Evolutionary conservation across 2,329 filamentous ascomycete species (phyloP), one percentile per base, ranked within the genome.

Genomic region (Balansia obtecta): DNA sequence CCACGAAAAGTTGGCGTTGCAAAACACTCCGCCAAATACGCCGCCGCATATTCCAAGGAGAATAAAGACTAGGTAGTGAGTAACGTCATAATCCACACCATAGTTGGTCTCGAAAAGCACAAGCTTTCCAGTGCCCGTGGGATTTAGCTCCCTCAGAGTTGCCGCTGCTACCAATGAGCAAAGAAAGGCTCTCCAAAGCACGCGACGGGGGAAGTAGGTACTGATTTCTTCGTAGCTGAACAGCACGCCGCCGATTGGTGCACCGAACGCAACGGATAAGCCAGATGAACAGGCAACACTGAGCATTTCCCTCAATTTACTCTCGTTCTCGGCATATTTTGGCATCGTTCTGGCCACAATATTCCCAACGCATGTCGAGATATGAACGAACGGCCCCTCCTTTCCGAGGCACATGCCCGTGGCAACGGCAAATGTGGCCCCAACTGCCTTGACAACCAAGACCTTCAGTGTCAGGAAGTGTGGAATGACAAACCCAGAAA

Each of bases 381-480:
- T 80, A 59, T 81, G 77, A 1, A 82, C 76, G 54, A 81, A 80
- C 0, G 77, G 77, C 0, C 78, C 77, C 68, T 82, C 77, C 63
- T 82, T 81, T 0, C 79, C 79, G 4, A 82, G 61, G 56, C 74
- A 79, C 74, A 81, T 76, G 13, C 76, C 76, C 1, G 76, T 77
- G 0, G 75, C 70, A 1, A 82, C 77, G 0, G 77, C 77, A 55
- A 81, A 79, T 6, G 75, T 64, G 2, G 76, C 72, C 11, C 77
- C 77, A n/a, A 80, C 65, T 1, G 73, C 76, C 64, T 81, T 81
- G 51, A 79, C 71, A 13, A 74, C 46, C 3, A 82, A 63, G 7
- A 78, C 75, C 52, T 74, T 75, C 54, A 78, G 63, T 52, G 73
- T 71, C 2, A 82, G 68, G 53, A 80, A 78, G 44, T 74, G 68